Evolutionary conservation across 768 basidiomycete species (phyloP).

Genomic region (Dacryopinax primogenitus): DNA sequence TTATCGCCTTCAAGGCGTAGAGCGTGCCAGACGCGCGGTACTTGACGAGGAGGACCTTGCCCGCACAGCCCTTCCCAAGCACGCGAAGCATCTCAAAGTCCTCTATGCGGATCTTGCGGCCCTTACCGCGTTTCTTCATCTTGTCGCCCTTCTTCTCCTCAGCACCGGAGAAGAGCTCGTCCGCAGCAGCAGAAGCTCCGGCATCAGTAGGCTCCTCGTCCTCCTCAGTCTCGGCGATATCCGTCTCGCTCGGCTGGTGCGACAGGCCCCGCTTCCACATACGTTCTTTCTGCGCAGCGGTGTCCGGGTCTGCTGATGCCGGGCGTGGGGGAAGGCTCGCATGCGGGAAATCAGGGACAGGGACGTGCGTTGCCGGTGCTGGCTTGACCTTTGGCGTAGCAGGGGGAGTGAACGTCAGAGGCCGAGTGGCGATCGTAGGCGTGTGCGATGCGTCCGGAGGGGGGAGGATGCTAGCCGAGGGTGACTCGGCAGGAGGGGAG

Average conservation of each 20-base stretch:
- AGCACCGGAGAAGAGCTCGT: background rate
- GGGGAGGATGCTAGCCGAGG: background rate
- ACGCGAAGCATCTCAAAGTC: constrained; percentile 98
- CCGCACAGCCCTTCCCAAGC: constrained; percentile 92
- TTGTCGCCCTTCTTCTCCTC: constrained; percentile 37
- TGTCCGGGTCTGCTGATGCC: constrained; percentile 69
- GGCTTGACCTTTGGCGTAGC: constrained; percentile 2
- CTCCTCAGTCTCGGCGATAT: constrained; percentile 33
- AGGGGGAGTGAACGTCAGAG: background rate
- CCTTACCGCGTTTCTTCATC: constrained; percentile 30
- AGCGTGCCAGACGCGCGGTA: constrained; percentile 59
- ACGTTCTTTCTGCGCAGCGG: constrained; percentile 44
- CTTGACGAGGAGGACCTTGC: constrained; percentile 84
- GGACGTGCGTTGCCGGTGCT: background rate
- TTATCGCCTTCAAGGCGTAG: constrained; percentile 94
- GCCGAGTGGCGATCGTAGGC: background rate
- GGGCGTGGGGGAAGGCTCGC: constrained; percentile 50
- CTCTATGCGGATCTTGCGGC: constrained; percentile 64
- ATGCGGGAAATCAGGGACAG: background rate
- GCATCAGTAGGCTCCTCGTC: constrained; percentile 34
- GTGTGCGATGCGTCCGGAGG: background rate
- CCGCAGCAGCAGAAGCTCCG: no score
- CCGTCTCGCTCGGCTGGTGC: constrained; percentile 9
- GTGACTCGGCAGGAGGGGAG: background rate
- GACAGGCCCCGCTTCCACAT: constrained; percentile 32